Evolutionary conservation across 2,329 filamentous ascomycete genomes (phyloP).

Genomic region (Arthroderma uncinatum): DNA sequence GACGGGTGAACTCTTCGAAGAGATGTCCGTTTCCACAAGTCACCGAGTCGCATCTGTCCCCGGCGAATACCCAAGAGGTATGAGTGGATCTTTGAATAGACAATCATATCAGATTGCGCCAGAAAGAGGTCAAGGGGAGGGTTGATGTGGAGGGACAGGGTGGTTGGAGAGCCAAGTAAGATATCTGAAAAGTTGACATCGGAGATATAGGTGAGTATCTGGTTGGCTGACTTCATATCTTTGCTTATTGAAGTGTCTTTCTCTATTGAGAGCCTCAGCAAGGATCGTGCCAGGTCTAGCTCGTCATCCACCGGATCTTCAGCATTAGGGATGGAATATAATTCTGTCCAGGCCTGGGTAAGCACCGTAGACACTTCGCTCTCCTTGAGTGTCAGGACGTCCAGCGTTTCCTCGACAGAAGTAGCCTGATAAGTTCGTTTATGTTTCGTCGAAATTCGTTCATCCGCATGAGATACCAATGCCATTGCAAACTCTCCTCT

Average conservation of each 20-base stretch:
- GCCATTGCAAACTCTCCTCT: constrained; percentile 86
- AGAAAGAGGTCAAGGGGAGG: constrained; percentile 85
- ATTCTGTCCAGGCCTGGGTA: constrained; percentile 62
- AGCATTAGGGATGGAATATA: constrained; percentile 66
- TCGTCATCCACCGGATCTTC: constrained; percentile 65
- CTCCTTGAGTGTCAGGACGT: constrained; percentile 65
- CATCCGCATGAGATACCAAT: constrained; percentile 73
- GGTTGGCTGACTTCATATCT: constrained; percentile 15
- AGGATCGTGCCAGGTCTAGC: constrained; percentile 68
- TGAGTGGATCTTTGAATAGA: constrained; percentile 74
- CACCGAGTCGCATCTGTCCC: constrained; percentile 71
- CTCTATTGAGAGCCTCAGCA: constrained; percentile 53
- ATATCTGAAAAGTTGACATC: constrained; percentile 58
- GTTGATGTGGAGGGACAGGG: constrained; percentile 59
- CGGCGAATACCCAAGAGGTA: constrained; percentile 79
- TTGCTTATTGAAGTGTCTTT: constrained; percentile 20
- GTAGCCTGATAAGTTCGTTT: constrained; percentile 37
- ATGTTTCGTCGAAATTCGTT: constrained; percentile 63
- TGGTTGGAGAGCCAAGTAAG: constrained; percentile 65
- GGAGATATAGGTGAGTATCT: constrained; percentile 28
- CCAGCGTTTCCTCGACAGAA: constrained; percentile 37
- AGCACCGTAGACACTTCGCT: constrained; percentile 72
- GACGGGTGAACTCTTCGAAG: constrained; percentile 67
- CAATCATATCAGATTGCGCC: constrained; percentile 59
- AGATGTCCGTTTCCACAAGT: constrained; percentile 74